A percentile compares a stretch with the other conserved stretches of the same genome.
These are phyloP conservation scores for Byssoonygena ceratinophila DNA, from an alignment of 2,329 filamentous ascomycete species.

Conservation along the genomic window DNA sequence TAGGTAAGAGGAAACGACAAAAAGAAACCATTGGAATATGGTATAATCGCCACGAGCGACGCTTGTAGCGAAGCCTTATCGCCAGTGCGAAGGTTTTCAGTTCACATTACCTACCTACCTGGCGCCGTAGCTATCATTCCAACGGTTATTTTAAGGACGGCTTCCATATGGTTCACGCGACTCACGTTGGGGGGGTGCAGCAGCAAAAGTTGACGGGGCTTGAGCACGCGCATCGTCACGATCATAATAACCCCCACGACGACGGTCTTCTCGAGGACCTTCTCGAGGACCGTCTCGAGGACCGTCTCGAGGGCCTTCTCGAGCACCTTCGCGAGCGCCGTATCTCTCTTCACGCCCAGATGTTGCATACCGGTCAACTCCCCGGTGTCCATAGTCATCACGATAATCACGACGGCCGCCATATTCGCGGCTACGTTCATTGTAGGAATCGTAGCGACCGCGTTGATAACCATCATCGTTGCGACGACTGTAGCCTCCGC, in stretches of 20 bases:
- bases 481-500: conserved; percentile 32
- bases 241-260: conserved; percentile 44
- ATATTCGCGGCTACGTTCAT: conserved; percentile 38
- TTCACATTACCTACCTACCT: conserved; percentile 29
- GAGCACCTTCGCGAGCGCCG: no score
- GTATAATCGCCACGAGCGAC: conserved; percentile 2
- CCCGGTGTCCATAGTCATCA: conserved; percentile 26
- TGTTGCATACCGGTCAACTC: conserved; percentile 49
- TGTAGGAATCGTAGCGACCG: conserved; percentile 41
- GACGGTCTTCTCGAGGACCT: conserved; percentile 38
- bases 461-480: conserved; percentile 36
- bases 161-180: conserved; percentile 26
- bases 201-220: conserved; percentile 31
- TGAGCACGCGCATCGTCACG: conserved; percentile 41
- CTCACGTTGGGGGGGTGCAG: conserved; percentile 30
- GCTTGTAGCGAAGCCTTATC: conserved; percentile 3
- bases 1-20: conserved; percentile 1
- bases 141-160: conserved; percentile 33
- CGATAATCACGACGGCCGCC: conserved; percentile 20
- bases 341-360: conserved; percentile 35
- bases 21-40: conserved; percentile 8
- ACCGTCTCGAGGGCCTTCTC: conserved; percentile 39
- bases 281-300: conserved; percentile 39
- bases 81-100: conserved; percentile 1
- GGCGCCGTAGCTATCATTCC: conserved; percentile 32